Base-by-base conservation (phyloP, 1,284 basidiomycete genomes). In the Trametes versicolor region DNA sequence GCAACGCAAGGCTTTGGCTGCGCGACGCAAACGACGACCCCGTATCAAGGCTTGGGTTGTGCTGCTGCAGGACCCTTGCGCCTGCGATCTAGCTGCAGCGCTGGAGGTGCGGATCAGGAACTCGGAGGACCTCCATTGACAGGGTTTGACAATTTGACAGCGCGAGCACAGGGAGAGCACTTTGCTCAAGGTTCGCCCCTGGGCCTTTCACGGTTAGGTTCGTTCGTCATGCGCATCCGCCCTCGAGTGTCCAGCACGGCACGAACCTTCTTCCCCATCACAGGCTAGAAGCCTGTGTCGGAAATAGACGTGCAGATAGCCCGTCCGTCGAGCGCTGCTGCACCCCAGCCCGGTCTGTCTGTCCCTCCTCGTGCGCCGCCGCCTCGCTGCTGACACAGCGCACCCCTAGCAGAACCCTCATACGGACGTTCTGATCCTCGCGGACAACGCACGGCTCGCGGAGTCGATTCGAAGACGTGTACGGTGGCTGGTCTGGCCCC, bases 391-490 rank as follows among this genome's bases (percentile, higher is more conserved):
- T 29, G 27, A 50, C 25, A 50, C 12, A 17, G 50, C 19, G 19
- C 41, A 25, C 32, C 29, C 19, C 8, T 39, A 9, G 25, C 4
- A 43, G 36, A 15, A 34, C 27, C 7, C 39, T 6, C 34, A 36
- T 17, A 21, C 3, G 39, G n/a, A 29, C 48, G 12, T 63, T 67
- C 65, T 64, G 65, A 67, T 64, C 62, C 65, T 67, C 61, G 62
- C 59, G 50, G 39, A 37, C 10, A n/a, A 41, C 48, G 54, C 49
- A 36, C 19, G 53, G 27, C 21, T 23, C 25, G 15, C 29, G 27
- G 29, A 19, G 41, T 43, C 17, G 15, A 43, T 2, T 3, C 5
- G 37, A 39, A 17, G 12, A 13, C 12, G 10, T n/a, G 41, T n/a
- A 43, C 41, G 41, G 17, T 17, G 2, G 3, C 52, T 49, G 34